Conservation (phyloP, 805 yeast genomes). For the Candida ulmi region DNA sequence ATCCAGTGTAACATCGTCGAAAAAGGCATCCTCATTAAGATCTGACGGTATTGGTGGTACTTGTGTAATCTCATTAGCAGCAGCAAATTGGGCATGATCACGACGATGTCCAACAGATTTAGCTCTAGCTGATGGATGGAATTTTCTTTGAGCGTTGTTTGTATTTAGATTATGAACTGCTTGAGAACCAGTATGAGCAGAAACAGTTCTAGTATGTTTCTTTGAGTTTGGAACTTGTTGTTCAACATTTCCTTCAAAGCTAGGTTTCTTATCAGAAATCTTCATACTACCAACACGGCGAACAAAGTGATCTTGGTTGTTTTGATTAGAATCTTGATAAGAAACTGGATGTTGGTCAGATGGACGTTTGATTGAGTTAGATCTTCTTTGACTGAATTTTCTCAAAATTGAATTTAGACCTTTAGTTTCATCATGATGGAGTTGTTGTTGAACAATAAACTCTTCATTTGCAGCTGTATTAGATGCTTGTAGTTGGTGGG, state of each 20-base stretch:
- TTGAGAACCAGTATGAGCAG: conserved; percentile 20
- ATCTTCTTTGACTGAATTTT: conserved; percentile 24
- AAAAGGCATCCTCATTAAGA: conserved; percentile 38
- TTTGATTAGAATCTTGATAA: not conserved
- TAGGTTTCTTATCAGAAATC: conserved; percentile 12
- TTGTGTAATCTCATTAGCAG: conserved; percentile 5
- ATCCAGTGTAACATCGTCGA: conserved; percentile 54
- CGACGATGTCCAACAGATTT: conserved; percentile 82
- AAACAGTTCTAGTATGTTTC: conserved; percentile 23
- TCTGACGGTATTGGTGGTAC: conserved; percentile 28
- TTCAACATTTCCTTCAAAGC: conserved; percentile 10
- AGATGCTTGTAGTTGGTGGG: conserved; percentile 37
- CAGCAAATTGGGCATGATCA: conserved; percentile 25
- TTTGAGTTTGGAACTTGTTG: conserved; percentile 4
- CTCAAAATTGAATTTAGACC: conserved; percentile 25
- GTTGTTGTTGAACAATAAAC: conserved; percentile 25
- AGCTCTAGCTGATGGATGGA: conserved; percentile 83
- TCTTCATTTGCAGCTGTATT: conserved; percentile 32
- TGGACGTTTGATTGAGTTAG: conserved; percentile 21
- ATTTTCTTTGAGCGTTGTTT: conserved; percentile 24
- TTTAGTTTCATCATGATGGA: conserved; percentile 20
- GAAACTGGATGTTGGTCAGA: conserved; percentile 5
- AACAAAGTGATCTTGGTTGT: conserved; percentile 12
- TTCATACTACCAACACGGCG: conserved; percentile 23
- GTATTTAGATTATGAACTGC: conserved; percentile 4